These are phyloP conservation scores for Tetrahymena malaccensis DNA, from an alignment of 73 alveolate genomes.

Conservation along the genomic window DNA sequence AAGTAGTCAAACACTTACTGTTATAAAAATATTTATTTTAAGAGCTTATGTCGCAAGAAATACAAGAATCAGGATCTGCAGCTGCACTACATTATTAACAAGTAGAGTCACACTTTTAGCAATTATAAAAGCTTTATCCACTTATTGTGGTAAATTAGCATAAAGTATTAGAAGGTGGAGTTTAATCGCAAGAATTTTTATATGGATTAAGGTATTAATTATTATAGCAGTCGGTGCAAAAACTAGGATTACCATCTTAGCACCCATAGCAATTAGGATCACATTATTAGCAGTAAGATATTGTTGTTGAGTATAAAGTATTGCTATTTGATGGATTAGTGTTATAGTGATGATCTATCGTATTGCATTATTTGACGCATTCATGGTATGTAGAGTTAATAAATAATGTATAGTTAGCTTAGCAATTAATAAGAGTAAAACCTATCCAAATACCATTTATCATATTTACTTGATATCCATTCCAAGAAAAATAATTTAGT, in stretches of 20 bases:
- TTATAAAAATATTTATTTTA: not conserved
- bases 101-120: not conserved
- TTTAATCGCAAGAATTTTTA: not conserved
- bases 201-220: not conserved
- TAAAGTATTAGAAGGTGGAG: not conserved
- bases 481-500: not conserved
- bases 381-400: not conserved
- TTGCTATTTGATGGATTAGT: not conserved
- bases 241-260: not conserved
- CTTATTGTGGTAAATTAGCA: not conserved
- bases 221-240: not conserved
- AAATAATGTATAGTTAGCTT: not conserved
- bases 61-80: not conserved
- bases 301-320: not conserved
- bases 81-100: not conserved
- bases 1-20: not conserved
- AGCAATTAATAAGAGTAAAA: not conserved
- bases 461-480: not conserved
- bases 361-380: not conserved
- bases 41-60: not conserved
- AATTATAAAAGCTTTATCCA: not conserved
- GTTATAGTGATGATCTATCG: not conserved
- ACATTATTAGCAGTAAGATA: not conserved
- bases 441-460: not conserved
- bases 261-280: not conserved